Conservation (phyloP, 2,329 filamentous ascomycete genomes). For the Cladorrhinum sp. region DNA sequence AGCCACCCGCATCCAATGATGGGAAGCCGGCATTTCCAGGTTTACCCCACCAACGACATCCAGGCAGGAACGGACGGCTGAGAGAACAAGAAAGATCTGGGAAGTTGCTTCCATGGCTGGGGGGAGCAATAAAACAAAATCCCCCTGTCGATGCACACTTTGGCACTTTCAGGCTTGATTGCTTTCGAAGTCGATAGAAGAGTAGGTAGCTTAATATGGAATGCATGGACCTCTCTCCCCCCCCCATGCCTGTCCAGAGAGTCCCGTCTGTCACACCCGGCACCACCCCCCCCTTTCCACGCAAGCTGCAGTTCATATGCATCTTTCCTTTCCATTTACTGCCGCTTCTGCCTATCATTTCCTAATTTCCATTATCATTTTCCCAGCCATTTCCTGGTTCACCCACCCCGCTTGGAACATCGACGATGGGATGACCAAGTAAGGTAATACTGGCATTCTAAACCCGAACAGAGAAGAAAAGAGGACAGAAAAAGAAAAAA, state of each 20-base stretch:
- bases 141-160: neutral
- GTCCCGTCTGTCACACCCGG: too few relatives aligned
- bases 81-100: neutral
- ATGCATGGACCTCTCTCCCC: neutral
- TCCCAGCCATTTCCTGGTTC: neutral
- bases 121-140: neutral
- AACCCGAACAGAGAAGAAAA: neutral
- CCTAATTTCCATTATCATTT: neutral
- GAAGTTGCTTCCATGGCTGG: neutral
- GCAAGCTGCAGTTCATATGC: neutral
- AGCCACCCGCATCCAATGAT: conserved; percentile 1
- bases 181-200: neutral
- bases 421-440: neutral
- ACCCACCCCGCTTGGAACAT: neutral
- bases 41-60: neutral
- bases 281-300: neutral
- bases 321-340: neutral
- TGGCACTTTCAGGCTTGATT: neutral
- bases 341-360: conserved; percentile 4
- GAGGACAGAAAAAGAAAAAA: neutral
- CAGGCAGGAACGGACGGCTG: neutral
- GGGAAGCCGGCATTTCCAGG: neutral
- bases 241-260: neutral
- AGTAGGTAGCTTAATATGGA: neutral
- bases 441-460: too few relatives aligned